These are phyloP conservation scores for Achaetomiella virescens DNA, from an alignment of 495 filamentous ascomycete genomes.

Conservation along the genomic window DNA sequence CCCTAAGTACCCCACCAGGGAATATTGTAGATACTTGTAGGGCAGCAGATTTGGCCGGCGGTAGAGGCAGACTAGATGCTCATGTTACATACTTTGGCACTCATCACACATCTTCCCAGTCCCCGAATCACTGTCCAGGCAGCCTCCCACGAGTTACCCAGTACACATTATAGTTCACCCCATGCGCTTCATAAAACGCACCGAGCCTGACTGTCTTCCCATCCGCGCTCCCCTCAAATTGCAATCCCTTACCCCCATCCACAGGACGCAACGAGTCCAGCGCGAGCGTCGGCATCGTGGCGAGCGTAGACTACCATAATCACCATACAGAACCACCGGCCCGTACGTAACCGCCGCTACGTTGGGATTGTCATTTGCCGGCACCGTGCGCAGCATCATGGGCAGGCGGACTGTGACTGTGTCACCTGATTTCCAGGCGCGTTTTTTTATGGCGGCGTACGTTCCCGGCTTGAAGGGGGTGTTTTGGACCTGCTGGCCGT, in stretches of 20 bases:
- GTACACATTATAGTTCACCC: slow-evolving; percentile 17
- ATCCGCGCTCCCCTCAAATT: slow-evolving; percentile 6
- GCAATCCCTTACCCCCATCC: neutral
- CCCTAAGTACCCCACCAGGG: no score
- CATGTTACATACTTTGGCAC: no score
- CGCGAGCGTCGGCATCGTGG: slow-evolving; percentile 6
- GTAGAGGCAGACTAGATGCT: no score
- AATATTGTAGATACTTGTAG: no score
- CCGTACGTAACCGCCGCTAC: slow-evolving; percentile 33
- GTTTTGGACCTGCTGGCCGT: slow-evolving; percentile 21
- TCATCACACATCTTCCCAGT: no score
- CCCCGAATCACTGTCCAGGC: no score
- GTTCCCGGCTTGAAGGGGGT: slow-evolving; percentile 18
- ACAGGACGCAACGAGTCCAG: slow-evolving; percentile 5
- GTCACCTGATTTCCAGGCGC: slow-evolving; percentile 31
- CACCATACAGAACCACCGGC: slow-evolving; percentile 27
- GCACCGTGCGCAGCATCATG: slow-evolving; percentile 24
- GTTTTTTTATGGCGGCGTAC: slow-evolving; percentile 22
- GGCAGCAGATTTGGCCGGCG: no score
- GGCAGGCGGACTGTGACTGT: slow-evolving; percentile 28
- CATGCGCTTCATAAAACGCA: slow-evolving; percentile 17
- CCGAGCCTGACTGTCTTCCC: slow-evolving; percentile 12
- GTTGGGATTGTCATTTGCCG: slow-evolving; percentile 30
- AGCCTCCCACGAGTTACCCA: neutral
- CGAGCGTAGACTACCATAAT: slow-evolving; percentile 21